These are phyloP conservation scores for Puccinia triticina DNA, from an alignment of 1,284 basidiomycete species.

Conservation along the genomic window DNA sequence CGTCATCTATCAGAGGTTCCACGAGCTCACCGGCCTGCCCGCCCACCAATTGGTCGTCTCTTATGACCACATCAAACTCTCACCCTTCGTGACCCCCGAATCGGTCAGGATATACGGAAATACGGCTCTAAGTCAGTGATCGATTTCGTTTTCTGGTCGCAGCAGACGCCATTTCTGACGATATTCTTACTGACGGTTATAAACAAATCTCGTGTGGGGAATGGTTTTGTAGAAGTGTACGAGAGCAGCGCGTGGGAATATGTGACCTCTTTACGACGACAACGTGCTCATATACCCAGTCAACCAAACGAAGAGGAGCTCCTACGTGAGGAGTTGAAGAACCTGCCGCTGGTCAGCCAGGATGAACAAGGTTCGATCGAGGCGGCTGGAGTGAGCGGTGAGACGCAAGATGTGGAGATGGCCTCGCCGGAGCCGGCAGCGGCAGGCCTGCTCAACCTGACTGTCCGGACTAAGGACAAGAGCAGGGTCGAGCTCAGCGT, in stretches of 20 bases:
- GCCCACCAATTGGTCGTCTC: constrained; percentile 29
- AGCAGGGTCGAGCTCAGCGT: constrained; percentile 5
- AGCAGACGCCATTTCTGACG: neutral
- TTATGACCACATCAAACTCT: constrained; percentile 35
- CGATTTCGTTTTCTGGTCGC: neutral
- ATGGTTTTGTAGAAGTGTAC: constrained; percentile 35
- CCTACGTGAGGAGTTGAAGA: neutral
- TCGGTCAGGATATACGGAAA: constrained; percentile 25
- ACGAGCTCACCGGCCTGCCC: neutral
- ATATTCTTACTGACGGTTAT: neutral
- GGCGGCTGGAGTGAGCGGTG: neutral
- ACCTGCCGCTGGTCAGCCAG: neutral
- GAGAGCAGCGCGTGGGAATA: constrained; percentile 32
- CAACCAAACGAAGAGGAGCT: neutral
- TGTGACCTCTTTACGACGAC: constrained; percentile 2
- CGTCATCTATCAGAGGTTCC: constrained; percentile 9
- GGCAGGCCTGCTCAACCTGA: constrained; percentile 13
- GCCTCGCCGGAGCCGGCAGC: neutral
- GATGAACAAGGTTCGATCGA: neutral
- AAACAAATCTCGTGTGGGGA: neutral
- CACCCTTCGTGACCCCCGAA: constrained; percentile 48
- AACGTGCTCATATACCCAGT: neutral
- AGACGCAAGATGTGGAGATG: neutral
- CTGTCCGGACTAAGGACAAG: constrained; percentile 24
- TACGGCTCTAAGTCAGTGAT: constrained; percentile 26